A percentile compares a stretch with the other conserved stretches of the same genome.
phyloP scores from a whole-genome alignment of 768 basidiomycete species.

The Cystobasidium tubakii region DNA sequence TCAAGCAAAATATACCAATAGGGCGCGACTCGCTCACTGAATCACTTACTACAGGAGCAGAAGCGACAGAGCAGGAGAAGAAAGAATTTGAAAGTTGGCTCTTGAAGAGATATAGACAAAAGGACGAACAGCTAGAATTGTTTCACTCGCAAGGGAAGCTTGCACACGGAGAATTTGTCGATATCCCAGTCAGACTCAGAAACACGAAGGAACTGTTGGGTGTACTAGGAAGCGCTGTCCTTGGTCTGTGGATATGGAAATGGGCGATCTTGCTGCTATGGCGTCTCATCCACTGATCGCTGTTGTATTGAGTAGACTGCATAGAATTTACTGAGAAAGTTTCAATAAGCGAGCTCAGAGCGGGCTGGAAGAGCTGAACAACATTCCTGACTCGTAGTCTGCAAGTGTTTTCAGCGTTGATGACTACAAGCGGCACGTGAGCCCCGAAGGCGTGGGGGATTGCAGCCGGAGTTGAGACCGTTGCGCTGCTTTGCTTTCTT shows the following conservation, averaged over 20 bases:
- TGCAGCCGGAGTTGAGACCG: too few relatives aligned
- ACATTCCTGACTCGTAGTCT: too few relatives aligned
- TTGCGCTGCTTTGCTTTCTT: too few relatives aligned
- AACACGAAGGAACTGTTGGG: not conserved
- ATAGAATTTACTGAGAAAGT: too few relatives aligned
- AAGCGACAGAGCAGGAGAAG: conserved; percentile 58
- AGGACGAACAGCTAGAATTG: conserved; percentile 69
- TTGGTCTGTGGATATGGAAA: conserved; percentile 21
- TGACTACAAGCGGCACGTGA: too few relatives aligned
- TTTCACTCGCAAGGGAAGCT: conserved; percentile 50
- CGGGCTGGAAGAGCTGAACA: too few relatives aligned
- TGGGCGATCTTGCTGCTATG: not conserved
- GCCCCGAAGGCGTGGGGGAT: too few relatives aligned
- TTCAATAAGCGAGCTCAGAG: too few relatives aligned
- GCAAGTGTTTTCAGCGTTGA: too few relatives aligned
- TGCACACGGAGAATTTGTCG: not conserved
- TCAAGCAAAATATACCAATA: conserved; percentile 50
- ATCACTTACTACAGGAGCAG: conserved; percentile 40
- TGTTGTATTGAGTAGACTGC: too few relatives aligned
- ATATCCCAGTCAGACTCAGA: conserved; percentile 25
- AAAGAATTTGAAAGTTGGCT: conserved; percentile 75
- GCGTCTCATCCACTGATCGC: not conserved
- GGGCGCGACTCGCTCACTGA: conserved; percentile 42
- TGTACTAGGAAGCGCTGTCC: not conserved
- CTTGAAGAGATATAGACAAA: conserved; percentile 70